Evolutionary conservation across 176 grass and related monocot genomes (phyloP), one percentile per base, ranked within the genome.

Genomic region (Leersia perrieri): DNA sequence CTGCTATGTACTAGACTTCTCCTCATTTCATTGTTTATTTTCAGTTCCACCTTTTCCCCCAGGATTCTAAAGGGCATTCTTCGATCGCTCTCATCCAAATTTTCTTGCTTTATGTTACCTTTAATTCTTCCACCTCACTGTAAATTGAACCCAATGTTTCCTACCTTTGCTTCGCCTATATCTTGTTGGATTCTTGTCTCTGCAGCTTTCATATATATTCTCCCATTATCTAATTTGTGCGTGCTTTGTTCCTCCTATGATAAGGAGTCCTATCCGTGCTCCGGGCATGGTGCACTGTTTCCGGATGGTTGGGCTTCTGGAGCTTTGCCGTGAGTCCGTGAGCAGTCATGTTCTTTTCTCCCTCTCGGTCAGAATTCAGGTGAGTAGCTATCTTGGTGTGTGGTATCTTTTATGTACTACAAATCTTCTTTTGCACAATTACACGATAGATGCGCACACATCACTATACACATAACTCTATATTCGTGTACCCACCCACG

Each of bases 311-410:
- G 72, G 72, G 78, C 49, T 76, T 5, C 76, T 78, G 42, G 22
- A 33, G 69, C 69, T 66, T 60, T 72, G 28, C 13, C 57, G n/a
- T 33, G 70, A 6, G 9, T 78, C 22, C 25, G 74, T 16, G 66
- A 35, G 66, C 18, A 33, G 80, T 80, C 26, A 68, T 60, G 42
- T 28, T 75, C 70, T 36, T 86, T 36, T 86, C 33, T 9, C 26
- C 11, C 10, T 57, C 49, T 33, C 49, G 63, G 76, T 81, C 85
- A 81, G 81, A 87, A 69, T 76, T 68, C 49, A 31, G 22, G 36
- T 36, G 71, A 80, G 30, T 75, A 34, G 35, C 29, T 35, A 30
- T 64, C 85, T 82, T 76, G 67, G 40, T 13, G 75, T 85, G 57
- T n/a, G n/a, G n/a, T 33, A 34, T 33, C 32, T 36, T 64, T 27